Base-by-base conservation (phyloP, 163 green algal species). In the Volvox carteri region DNA sequence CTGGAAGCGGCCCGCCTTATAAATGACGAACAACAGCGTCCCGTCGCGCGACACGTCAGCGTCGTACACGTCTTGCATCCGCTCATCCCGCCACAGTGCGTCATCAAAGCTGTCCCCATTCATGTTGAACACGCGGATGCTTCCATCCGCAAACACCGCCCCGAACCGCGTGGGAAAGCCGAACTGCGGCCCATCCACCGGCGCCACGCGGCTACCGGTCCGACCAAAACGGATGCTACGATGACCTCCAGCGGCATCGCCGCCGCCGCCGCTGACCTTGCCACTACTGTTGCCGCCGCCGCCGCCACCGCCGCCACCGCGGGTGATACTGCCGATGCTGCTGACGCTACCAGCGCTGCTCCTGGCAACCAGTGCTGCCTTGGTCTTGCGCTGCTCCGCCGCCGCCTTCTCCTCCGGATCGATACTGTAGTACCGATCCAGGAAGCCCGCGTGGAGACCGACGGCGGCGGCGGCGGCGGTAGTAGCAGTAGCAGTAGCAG, bases 91-190 rank as follows among this genome's bases (percentile, higher is more conserved):
- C 44, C n/a, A 42, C 25, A 81, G 46, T 11, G 41, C 46, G 44
- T 81, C 74, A 48, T 81, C 74, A 16, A 67, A 81, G n/a, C 41
- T 46, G 44, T 65, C 46, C 23, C 74, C 74, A 2, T 46, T 28
- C 74, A 81, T 11, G 46, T 81, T 65, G 74, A 81, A 81, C 25
- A 81, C 28, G 44, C 74, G 74, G 33, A 81, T 62, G 74, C 44
- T 67, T 23, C 74, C 74, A 30, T 81, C 74, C 44, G 74, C n/a
- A 44, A 44, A 81, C 2, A 81, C 74, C 25, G 74, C 74, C 9
- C 74, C 74, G 11, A 81, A 65, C 25, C 46, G 44, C 74, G 74
- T 81, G 21, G 74, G 74, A n/a, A 67, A 81, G 41, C 44, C 65
- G 46, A 65, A 67, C 9, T 19, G 70, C 14, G 39, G 33, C 70